A percentile compares a stretch with the other conserved stretches of the same genome.
These are phyloP conservation scores for Naganishia onofrii DNA, from an alignment of 768 basidiomycete species.

Conservation along the genomic window DNA sequence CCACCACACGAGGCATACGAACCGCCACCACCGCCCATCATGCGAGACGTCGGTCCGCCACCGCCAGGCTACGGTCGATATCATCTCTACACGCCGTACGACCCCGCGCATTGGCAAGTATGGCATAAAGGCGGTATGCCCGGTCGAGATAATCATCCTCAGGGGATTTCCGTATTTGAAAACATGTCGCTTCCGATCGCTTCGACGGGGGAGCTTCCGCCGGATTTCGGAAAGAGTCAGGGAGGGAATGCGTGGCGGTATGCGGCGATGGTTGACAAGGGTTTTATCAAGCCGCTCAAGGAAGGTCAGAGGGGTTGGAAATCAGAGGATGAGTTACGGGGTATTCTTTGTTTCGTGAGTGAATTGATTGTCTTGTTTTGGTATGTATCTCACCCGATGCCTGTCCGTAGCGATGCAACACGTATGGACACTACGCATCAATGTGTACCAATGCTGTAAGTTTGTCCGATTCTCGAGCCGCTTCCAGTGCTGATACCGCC, in stretches of 20 bases:
- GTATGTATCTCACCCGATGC: too few species aligned
- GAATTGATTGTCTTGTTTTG: too few species aligned
- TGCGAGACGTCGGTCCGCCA: slow-evolving; percentile 75
- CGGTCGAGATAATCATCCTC: slow-evolving; percentile 29
- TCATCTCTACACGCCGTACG: slow-evolving; percentile 43
- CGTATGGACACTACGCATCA: slow-evolving; percentile 86
- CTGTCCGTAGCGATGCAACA: slow-evolving; percentile 12
- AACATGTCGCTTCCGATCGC: slow-evolving; percentile 13
- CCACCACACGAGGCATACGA: slow-evolving; percentile 72
- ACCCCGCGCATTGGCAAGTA: slow-evolving; percentile 49
- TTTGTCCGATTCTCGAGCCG: neutral
- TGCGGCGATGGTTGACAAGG: slow-evolving; percentile 35
- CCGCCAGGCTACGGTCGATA: slow-evolving; percentile 84
- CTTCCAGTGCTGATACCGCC: slow-evolving; percentile 4
- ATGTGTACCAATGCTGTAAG: slow-evolving; percentile 70
- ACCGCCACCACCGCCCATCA: slow-evolving; percentile 69
- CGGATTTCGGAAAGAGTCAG: slow-evolving; percentile 28
- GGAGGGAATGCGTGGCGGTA: slow-evolving; percentile 59
- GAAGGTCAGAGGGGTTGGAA: slow-evolving; percentile 39
- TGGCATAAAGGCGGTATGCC: slow-evolving; percentile 29
- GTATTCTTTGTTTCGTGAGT: slow-evolving; percentile 52
- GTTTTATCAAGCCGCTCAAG: slow-evolving; percentile 17
- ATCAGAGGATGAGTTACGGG: slow-evolving; percentile 44
- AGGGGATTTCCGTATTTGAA: slow-evolving; percentile 17
- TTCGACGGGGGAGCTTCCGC: neutral